phyloP scores from a whole-genome alignment of 2,329 filamentous ascomycete genomes.

The Verticillium tricorpus region DNA sequence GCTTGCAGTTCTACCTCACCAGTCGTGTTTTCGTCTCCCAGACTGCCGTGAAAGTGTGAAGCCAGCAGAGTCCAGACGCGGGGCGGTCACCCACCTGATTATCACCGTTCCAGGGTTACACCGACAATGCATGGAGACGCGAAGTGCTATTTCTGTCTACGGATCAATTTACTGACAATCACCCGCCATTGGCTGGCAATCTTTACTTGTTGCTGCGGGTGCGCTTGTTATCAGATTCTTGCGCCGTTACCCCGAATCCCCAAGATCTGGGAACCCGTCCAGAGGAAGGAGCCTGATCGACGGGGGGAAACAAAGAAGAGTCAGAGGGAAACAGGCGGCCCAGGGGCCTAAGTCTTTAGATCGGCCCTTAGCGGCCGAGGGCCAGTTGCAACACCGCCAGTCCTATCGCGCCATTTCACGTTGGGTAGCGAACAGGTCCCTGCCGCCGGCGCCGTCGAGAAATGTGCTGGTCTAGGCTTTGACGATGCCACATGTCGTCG shows the following conservation, averaged over 20 bases:
- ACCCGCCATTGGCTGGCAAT: neutral
- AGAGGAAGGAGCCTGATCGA: neutral
- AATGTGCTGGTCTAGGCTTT: neutral
- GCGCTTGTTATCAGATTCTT: neutral
- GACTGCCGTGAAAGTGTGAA: no score
- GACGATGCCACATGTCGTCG: neutral
- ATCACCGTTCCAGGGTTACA: neutral
- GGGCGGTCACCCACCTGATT: neutral
- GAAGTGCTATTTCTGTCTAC: neutral
- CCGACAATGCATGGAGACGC: neutral
- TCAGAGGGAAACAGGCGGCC: no score
- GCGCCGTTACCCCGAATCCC: neutral
- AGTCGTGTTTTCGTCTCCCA: no score
- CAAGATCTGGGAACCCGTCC: neutral
- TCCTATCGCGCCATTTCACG: constrained; percentile 3
- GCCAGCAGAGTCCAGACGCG: neutral
- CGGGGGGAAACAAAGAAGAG: neutral
- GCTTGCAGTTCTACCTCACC: neutral
- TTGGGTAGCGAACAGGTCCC: neutral
- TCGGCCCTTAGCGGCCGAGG: neutral
- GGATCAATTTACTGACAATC: neutral
- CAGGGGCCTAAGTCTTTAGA: neutral
- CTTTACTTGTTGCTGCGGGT: neutral
- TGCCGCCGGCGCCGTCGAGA: neutral
- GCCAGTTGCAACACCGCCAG: neutral